These are phyloP conservation scores for Xylaria longipes DNA, from an alignment of 495 filamentous ascomycete species.

Conservation along the genomic window DNA sequence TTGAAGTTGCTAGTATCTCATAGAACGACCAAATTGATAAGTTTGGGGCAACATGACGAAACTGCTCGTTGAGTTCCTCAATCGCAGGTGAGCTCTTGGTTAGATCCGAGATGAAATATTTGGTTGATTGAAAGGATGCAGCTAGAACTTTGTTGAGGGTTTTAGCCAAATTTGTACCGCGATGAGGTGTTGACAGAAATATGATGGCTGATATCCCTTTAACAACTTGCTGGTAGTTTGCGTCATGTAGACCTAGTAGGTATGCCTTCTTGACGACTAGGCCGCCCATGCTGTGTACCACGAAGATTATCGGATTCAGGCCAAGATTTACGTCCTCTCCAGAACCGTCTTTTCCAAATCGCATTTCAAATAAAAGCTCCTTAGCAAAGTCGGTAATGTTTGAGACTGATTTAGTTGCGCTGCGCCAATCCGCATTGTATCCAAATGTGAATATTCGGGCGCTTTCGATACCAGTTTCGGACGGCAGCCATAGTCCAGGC, in stretches of 20 bases:
- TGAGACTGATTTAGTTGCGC: constrained; percentile 26
- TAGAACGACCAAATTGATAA: constrained; percentile 57
- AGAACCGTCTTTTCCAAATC: constrained; percentile 38
- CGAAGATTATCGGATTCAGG: constrained; percentile 45
- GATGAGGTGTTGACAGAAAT: constrained; percentile 59
- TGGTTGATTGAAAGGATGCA: constrained; percentile 36
- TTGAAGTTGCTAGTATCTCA: constrained; percentile 48
- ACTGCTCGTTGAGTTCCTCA: constrained; percentile 57
- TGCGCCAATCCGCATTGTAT: constrained; percentile 37
- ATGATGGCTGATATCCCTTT: constrained; percentile 45
- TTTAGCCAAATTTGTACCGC: constrained; percentile 52
- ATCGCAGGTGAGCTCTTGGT: constrained; percentile 40
- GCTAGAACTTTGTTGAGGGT: constrained; percentile 43
- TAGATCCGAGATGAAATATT: constrained; percentile 55
- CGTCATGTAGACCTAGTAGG: constrained; percentile 48
- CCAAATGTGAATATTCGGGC: constrained; percentile 47
- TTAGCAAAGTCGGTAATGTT: constrained; percentile 49
- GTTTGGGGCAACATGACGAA: constrained; percentile 47
- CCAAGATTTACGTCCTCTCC: constrained; percentile 27
- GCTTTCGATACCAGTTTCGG: constrained; percentile 37
- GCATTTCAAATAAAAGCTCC: constrained; percentile 43
- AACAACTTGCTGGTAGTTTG: constrained; percentile 44
- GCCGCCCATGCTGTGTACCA: constrained; percentile 50
- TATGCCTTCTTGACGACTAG: constrained; percentile 57
- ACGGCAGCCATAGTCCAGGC: constrained; percentile 42